These are phyloP conservation scores for Neodidymelliopsis sp. DNA, from an alignment of 2,329 filamentous ascomycete genomes.

Conservation along the genomic window DNA sequence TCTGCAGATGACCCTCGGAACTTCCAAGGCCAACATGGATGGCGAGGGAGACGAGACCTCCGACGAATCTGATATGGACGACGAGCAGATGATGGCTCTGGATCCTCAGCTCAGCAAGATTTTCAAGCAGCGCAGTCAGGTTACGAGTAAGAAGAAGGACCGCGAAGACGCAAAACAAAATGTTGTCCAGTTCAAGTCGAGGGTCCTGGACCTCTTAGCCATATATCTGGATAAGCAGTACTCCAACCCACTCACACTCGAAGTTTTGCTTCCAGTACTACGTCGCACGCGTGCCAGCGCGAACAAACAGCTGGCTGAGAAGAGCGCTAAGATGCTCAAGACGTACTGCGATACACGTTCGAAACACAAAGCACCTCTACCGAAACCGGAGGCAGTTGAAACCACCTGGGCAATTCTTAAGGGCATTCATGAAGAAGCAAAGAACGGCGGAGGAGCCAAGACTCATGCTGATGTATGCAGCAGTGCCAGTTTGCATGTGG, in stretches of 20 bases:
- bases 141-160: slow-evolving; percentile 75
- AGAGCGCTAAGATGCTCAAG: slow-evolving; percentile 75
- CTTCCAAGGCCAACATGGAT: slow-evolving; percentile 60
- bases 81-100: slow-evolving; percentile 92
- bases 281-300: slow-evolving; percentile 77
- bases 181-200: slow-evolving; percentile 93
- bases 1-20: slow-evolving; percentile 79
- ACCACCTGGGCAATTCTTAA: slow-evolving; percentile 65
- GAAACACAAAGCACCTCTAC: slow-evolving; percentile 56
- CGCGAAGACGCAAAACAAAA: slow-evolving; percentile 87
- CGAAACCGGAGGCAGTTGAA: slow-evolving; percentile 53
- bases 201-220: slow-evolving; percentile 85
- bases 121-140: slow-evolving; percentile 78
- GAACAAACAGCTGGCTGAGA: slow-evolving; percentile 76
- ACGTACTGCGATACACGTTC: slow-evolving; percentile 72
- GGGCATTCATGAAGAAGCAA: slow-evolving; percentile 73
- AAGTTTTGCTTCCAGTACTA: slow-evolving; percentile 78
- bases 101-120: slow-evolving; percentile 85
- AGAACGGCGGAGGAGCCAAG: slow-evolving; percentile 68
- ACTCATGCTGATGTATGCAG: slow-evolving; percentile 79
- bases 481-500: slow-evolving; percentile 72
- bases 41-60: slow-evolving; percentile 68
- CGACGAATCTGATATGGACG: slow-evolving; percentile 83
- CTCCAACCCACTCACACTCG: slow-evolving; percentile 70
- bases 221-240: slow-evolving; percentile 85